phyloP scores from a whole-genome alignment of 2,329 filamentous ascomycete species.

The Cytospora leucostoma region DNA sequence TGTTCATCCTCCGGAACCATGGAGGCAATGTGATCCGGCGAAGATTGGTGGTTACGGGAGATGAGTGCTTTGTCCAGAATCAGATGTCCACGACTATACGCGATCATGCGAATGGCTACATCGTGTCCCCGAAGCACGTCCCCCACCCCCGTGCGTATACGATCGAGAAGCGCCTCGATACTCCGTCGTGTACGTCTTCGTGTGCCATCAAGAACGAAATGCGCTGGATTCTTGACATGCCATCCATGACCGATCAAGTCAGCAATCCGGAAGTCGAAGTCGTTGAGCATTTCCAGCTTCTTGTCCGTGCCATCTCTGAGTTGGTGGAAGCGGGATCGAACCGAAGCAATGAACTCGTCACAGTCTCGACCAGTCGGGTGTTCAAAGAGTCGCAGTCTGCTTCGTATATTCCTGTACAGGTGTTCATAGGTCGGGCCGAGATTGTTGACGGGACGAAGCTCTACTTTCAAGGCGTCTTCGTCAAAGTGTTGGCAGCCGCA shows the following conservation, averaged over 20 bases:
- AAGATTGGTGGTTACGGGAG: slow-evolving; percentile 39
- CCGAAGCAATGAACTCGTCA: slow-evolving; percentile 44
- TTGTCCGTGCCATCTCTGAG: slow-evolving; percentile 46
- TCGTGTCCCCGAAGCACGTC: slow-evolving; percentile 51
- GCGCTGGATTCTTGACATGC: slow-evolving; percentile 48
- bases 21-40: slow-evolving; percentile 20
- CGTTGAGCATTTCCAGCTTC: slow-evolving; percentile 44
- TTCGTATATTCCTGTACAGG: slow-evolving; percentile 45
- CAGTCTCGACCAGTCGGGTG: slow-evolving; percentile 47
- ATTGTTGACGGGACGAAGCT: slow-evolving; percentile 51
- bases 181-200: slow-evolving; percentile 47
- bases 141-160: slow-evolving; percentile 52
- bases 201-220: slow-evolving; percentile 46
- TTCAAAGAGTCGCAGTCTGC: slow-evolving; percentile 48
- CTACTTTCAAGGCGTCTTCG: slow-evolving; percentile 48
- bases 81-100: slow-evolving; percentile 55
- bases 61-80: slow-evolving; percentile 52
- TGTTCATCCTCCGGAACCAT: slow-evolving; percentile 18
- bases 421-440: slow-evolving; percentile 51
- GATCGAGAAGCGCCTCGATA: slow-evolving; percentile 52
- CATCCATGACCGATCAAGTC: slow-evolving; percentile 50
- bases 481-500: slow-evolving; percentile 45
- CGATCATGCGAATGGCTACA: slow-evolving; percentile 48
- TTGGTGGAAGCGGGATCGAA: slow-evolving; percentile 42
- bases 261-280: slow-evolving; percentile 51